Base-by-base conservation (phyloP, 371 early-diverging fungal species). In the Choanephora cucurbitarum region DNA sequence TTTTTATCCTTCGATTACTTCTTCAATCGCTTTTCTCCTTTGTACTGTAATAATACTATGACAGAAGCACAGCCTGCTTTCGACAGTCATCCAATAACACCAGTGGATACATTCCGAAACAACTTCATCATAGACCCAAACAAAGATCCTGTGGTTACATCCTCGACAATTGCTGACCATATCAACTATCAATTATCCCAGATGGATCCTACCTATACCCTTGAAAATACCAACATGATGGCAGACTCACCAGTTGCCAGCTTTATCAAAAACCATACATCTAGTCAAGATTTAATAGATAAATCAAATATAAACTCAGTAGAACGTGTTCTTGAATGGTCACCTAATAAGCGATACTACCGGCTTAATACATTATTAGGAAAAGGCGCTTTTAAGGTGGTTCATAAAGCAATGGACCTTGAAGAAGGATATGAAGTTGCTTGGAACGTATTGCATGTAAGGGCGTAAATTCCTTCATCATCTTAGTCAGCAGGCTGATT, bases 401-500 rank as follows among this genome's bases (percentile, higher is more conserved):
- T 96, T 0, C 91, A 83, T 73, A 93, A 93, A 69, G 94, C 91
- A 3, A 87, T 93, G 64, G 95, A 96, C 66, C 82, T 81, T 39
- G 94, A 94, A 51, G 93, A 93, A 69, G 94, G 94, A 28, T 85
- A 90, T 42, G 95, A 94, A 72, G 94, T 96, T 9, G 96, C 96
- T 10, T 96, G 95, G 94, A 94, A 94, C 72, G 79, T 79, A 24
- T 67, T 83, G 49, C 82, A 77, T 72, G 82, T 84, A 49, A 77
- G 75, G 7, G 7, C 28, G 7, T 28, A 7, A 5, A 5, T 28
- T 28, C 28, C 28, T 28, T 28, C 28, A 28, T 28, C 28, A 28
- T 28, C 28, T 28, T 28, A 7, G 5, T 28, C 28, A 7, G 28
- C 41, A 14, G 58, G 84, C 9, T 56, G n/a, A 74, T 28, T 74